Conservation (phyloP, 768 basidiomycete genomes). For the Termitomyces sp. region DNA sequence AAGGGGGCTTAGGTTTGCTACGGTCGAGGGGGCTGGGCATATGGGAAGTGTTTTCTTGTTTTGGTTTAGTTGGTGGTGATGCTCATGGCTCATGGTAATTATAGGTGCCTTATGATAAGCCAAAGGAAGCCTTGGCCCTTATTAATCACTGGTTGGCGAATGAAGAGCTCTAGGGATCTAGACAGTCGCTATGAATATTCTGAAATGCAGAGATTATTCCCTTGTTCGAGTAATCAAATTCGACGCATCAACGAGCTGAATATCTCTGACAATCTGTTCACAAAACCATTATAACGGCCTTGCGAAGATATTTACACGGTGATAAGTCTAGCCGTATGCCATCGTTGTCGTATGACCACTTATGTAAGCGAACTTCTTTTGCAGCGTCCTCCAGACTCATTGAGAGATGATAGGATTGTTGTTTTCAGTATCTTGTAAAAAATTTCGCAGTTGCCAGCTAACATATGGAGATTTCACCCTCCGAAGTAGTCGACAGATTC, state of each 20-base stretch:
- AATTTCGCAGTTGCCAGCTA: neutral
- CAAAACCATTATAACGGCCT: neutral
- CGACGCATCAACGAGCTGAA: neutral
- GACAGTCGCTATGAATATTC: neutral
- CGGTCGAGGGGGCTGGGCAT: conserved; percentile 67
- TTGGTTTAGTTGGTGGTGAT: neutral
- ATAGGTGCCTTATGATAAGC: conserved; percentile 59
- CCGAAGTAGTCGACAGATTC: neutral
- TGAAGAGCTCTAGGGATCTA: conserved; percentile 6
- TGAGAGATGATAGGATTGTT: neutral
- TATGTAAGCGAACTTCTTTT: neutral
- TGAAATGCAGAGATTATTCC: neutral
- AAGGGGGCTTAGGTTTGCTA: conserved; percentile 59
- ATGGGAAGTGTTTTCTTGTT: conserved; percentile 37
- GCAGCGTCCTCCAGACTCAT: neutral
- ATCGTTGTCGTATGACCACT: neutral
- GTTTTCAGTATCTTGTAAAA: neutral
- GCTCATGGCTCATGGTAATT: neutral
- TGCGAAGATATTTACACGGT: neutral
- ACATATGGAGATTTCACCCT: neutral
- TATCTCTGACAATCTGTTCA: neutral
- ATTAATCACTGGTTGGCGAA: conserved; percentile 45
- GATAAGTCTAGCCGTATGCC: neutral
- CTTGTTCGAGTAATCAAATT: neutral
- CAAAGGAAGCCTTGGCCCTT: conserved; percentile 49